Evolutionary conservation across 768 basidiomycete genomes (phyloP).

Genomic region (Podaxis rugospora): DNA sequence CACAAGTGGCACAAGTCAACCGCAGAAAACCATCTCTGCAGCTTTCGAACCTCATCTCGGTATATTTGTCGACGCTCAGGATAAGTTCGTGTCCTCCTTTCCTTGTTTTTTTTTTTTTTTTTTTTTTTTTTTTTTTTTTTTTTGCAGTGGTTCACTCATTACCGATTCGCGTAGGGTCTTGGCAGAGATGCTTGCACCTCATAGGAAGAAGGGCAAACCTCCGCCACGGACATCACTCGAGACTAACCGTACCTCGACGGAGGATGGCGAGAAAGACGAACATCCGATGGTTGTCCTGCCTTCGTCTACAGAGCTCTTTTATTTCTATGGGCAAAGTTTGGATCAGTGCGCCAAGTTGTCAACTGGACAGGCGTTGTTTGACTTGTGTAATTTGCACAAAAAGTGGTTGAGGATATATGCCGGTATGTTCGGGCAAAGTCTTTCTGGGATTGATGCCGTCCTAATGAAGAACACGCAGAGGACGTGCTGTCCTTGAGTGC

Average conservation of each 20-base stretch:
- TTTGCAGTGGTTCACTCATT: not conserved
- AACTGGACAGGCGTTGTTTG: conserved; percentile 77
- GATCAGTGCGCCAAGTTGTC: conserved; percentile 93
- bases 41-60: conserved; percentile 91
- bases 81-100: conserved; percentile 56
- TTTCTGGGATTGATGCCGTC: not conserved
- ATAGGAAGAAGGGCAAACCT: conserved; percentile 46
- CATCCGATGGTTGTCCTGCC: conserved; percentile 71
- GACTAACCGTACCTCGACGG: conserved; percentile 33
- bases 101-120: too few species aligned
- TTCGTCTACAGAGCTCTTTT: conserved; percentile 94
- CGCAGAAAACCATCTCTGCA: conserved; percentile 73
- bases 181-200: conserved; percentile 84
- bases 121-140: too few species aligned
- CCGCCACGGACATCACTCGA: conserved; percentile 71
- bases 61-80: conserved; percentile 94
- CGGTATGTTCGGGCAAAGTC: conserved; percentile 28
- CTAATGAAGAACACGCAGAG: conserved; percentile 42
- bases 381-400: conserved; percentile 76
- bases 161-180: conserved; percentile 53
- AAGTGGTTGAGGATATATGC: conserved; percentile 96
- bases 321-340: conserved; percentile 92
- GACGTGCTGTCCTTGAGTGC: conserved; percentile 72
- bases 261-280: conserved; percentile 37
- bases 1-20: conserved; percentile 43